Evolutionary conservation across 768 basidiomycete species (phyloP), one percentile per base, ranked within the genome.

Genomic region (Lentinula aciculospora): DNA sequence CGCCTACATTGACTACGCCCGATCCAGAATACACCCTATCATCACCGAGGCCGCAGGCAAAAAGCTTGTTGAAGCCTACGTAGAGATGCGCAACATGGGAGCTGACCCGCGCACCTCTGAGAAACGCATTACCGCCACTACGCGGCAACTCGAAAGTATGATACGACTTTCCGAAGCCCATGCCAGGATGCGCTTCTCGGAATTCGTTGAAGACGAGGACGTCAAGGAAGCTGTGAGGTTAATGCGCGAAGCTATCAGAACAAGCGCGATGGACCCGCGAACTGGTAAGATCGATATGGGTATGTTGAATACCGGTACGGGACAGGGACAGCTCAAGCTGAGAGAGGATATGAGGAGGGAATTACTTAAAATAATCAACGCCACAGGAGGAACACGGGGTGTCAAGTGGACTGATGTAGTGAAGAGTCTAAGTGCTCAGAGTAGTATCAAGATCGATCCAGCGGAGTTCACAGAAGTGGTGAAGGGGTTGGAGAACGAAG

Each of bases 271-370:
- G 79, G 95, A 98, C 71, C 96, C 96, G 9, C 80, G 91, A 23
- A 98, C 95, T 12, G 96, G 96, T 54, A 94, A 95, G 80, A 96
- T 98, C 67, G 95, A 98, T 70, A 91, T 98, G 84, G 92, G 94
- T 55, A 70, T 99, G 67, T 80, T 99, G 64, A 95, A 94, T 68
- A 95, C 94, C 2, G 97, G 97, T 2, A 92, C 94, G 3, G 93
- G 92, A 2, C 78, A 84, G 53, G 89, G 94, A 25, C 90, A 95
- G 73, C 78, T 94, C 63, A 87, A 86, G 69, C 66, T 96, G 71
- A 81, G 86, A 45, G 92, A 89, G n/a, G 95, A 97, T 70, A 86
- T 98, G 81, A 84, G 89, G 64, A 84, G 81, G 65, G 97, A 92
- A 66, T 72, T 98, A 12, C 65, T 93, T 64, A 74, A 68, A 25